Percentiles rank a stretch among this genome's conserved stretches.
phyloP scores from a whole-genome alignment of 371 early-diverging fungal species.

The Apophysomyces ossiformis region DNA sequence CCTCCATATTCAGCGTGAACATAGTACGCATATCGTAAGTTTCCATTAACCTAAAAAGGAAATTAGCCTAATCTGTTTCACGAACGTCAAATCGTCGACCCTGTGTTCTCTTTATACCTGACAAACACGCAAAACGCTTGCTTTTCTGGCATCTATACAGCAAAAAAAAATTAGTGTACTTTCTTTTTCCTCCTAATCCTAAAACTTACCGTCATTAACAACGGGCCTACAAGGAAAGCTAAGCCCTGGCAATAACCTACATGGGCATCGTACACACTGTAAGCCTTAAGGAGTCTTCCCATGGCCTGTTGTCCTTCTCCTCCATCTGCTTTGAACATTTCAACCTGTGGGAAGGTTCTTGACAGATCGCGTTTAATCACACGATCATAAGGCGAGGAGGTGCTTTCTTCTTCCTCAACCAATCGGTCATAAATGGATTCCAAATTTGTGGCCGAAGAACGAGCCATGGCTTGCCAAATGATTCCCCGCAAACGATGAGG shows the following conservation, averaged over 20 bases:
- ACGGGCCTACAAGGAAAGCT: slow-evolving; percentile 88
- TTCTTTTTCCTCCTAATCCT: slow-evolving; percentile 23
- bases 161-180: slow-evolving; percentile 1
- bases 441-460: slow-evolving; percentile 71
- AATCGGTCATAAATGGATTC: slow-evolving; percentile 84
- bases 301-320: slow-evolving; percentile 89
- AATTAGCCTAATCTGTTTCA: slow-evolving; percentile 13
- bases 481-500: slow-evolving; percentile 86
- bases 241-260: slow-evolving; percentile 98
- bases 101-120: slow-evolving; percentile 46
- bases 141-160: slow-evolving; percentile 81
- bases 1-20: slow-evolving; percentile 89
- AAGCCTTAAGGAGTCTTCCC: slow-evolving; percentile 86
- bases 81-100: neutral
- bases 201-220: slow-evolving; percentile 80
- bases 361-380: slow-evolving; percentile 89
- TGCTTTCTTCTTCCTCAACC: slow-evolving; percentile 62
- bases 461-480: slow-evolving; percentile 92
- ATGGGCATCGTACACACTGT: slow-evolving; percentile 88
- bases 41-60: slow-evolving; percentile 75
- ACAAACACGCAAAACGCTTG: slow-evolving; percentile 92
- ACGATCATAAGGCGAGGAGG: slow-evolving; percentile 78
- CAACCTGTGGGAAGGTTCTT: slow-evolving; percentile 88
- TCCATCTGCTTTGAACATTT: slow-evolving; percentile 79
- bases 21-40: slow-evolving; percentile 82